phyloP scores from a whole-genome alignment of 2,329 filamentous ascomycete genomes.

The Annulohypoxylon truncatum region DNA sequence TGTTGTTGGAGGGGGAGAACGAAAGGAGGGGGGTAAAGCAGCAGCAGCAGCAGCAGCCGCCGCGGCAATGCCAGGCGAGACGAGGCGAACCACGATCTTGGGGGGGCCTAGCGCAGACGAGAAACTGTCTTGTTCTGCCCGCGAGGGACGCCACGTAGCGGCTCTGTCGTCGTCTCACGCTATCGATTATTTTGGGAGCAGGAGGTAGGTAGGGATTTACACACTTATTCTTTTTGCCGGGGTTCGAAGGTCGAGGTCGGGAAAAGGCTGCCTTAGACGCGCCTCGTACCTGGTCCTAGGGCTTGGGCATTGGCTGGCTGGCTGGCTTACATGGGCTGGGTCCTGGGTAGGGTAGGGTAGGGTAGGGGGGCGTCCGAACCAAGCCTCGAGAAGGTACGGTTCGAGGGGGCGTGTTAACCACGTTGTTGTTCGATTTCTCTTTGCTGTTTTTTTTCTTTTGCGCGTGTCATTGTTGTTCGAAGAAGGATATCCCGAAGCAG shows the following conservation, averaged over 20 bases:
- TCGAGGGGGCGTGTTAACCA: background rate
- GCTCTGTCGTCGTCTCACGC: background rate
- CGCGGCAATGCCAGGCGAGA: too few relatives aligned
- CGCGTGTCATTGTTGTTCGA: background rate
- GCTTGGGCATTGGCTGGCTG: background rate
- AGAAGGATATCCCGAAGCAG: background rate
- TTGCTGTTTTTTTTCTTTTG: background rate
- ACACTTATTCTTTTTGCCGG: too few relatives aligned
- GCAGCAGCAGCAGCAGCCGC: too few relatives aligned
- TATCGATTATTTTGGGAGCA: background rate
- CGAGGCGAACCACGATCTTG: constrained; percentile 1
- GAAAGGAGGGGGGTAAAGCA: background rate
- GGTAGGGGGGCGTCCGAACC: background rate
- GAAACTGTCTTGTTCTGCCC: too few relatives aligned
- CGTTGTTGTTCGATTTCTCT: background rate
- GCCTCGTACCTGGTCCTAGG: background rate
- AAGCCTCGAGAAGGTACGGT: background rate
- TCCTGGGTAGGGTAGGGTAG: background rate
- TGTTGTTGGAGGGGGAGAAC: too few relatives aligned
- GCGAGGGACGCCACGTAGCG: background rate
- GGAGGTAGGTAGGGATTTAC: too few relatives aligned
- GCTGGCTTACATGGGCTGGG: background rate
- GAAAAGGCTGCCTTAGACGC: background rate
- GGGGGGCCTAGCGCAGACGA: background rate
- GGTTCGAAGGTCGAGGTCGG: too few relatives aligned